phyloP scores from a whole-genome alignment of 2,329 filamentous ascomycete genomes.

The Thelonectria discophora region DNA sequence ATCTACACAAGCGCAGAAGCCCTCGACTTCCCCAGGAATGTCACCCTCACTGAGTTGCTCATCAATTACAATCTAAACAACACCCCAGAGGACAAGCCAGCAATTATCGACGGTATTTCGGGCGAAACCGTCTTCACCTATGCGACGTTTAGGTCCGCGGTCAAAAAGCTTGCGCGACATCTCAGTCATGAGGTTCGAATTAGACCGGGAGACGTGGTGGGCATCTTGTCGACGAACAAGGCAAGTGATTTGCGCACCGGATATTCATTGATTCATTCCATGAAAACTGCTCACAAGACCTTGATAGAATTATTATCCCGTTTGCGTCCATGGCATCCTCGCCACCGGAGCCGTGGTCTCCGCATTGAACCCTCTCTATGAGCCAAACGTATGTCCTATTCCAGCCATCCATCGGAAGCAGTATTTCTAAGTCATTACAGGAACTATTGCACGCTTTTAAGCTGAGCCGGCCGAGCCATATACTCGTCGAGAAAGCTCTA shows the following conservation, averaged over 20 bases:
- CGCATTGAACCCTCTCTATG: slow-evolving; percentile 14
- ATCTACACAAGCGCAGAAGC: slow-evolving; percentile 7
- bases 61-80: slow-evolving; percentile 12
- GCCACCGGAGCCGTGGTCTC: slow-evolving; percentile 11
- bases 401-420: not conserved
- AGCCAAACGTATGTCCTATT: slow-evolving; percentile 1
- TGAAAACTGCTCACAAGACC: not conserved
- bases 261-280: not conserved
- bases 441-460: slow-evolving; percentile 9
- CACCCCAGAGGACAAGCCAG: slow-evolving; percentile 3
- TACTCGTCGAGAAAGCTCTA: slow-evolving; percentile 7
- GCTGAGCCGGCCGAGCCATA: not conserved
- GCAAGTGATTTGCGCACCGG: not conserved
- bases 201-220: slow-evolving; percentile 3
- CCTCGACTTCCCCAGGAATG: slow-evolving; percentile 11
- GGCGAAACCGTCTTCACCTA: slow-evolving; percentile 11
- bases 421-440: not conserved
- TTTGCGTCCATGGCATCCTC: slow-evolving; percentile 15
- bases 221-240: slow-evolving; percentile 13
- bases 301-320: slow-evolving; percentile 12
- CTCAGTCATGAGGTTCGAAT: slow-evolving; percentile 7
- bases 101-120: slow-evolving; percentile 13
- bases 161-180: slow-evolving; percentile 7
- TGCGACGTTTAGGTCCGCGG: slow-evolving; percentile 2
- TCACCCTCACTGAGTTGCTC: slow-evolving; percentile 11